These are phyloP conservation scores for Penicillium vulpinum DNA, from an alignment of 2,329 filamentous ascomycete genomes.

Conservation along the genomic window DNA sequence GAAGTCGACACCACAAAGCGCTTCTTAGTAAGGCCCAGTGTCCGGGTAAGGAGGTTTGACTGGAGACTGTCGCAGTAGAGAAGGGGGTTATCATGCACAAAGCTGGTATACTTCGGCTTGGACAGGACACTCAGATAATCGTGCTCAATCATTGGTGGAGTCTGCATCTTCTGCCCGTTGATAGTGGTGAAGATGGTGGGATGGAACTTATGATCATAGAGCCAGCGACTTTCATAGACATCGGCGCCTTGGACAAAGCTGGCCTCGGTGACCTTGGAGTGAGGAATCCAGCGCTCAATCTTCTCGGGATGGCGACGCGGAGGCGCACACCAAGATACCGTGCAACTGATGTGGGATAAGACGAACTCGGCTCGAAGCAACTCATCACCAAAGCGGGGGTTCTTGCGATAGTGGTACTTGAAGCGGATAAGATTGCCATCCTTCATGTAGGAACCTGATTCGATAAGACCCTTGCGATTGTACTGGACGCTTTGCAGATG, in stretches of 20 bases:
- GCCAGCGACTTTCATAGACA: constrained; percentile 54
- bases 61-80: constrained; percentile 47
- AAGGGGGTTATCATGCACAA: constrained; percentile 55
- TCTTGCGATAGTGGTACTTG: constrained; percentile 57
- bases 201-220: constrained; percentile 53
- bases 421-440: constrained; percentile 55
- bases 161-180: constrained; percentile 53
- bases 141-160: constrained; percentile 56
- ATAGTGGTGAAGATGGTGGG: constrained; percentile 50
- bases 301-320: constrained; percentile 53
- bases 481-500: constrained; percentile 52
- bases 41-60: constrained; percentile 35
- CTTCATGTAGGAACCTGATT: constrained; percentile 55
- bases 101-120: constrained; percentile 46
- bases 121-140: constrained; percentile 47
- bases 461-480: constrained; percentile 55
- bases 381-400: constrained; percentile 55
- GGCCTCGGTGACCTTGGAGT: constrained; percentile 56
- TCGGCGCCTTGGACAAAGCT: constrained; percentile 56
- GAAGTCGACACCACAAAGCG: constrained; percentile 49
- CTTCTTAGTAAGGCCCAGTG: constrained; percentile 37
- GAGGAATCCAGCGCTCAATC: constrained; percentile 57
- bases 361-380: constrained; percentile 58
- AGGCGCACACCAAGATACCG: constrained; percentile 56
- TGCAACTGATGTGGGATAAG: constrained; percentile 55